These are phyloP conservation scores for Mitragyna speciosa DNA, from an alignment of 257 asterid genomes.

Conservation along the genomic window DNA sequence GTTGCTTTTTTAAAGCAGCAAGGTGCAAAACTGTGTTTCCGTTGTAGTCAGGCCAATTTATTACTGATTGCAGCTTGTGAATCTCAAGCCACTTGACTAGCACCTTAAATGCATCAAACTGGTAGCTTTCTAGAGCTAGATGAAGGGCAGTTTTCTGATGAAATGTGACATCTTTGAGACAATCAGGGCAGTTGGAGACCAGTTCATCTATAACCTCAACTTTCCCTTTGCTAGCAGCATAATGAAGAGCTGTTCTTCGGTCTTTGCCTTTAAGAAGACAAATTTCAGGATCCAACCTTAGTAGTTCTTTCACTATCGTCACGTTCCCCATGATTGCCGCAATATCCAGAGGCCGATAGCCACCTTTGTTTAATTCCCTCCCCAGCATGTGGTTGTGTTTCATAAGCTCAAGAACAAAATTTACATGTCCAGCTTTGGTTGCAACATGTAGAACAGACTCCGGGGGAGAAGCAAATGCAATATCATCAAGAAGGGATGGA, in stretches of 20 bases:
- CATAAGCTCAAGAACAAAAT: constrained; percentile 4
- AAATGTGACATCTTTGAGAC: constrained; percentile 27
- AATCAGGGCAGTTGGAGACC: constrained; percentile 8
- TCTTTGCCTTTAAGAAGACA: constrained; percentile 12
- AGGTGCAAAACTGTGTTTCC: constrained; percentile 57
- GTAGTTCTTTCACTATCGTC: too few species aligned
- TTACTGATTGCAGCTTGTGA: neutral
- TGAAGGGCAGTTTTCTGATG: constrained; percentile 38
- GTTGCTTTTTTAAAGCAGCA: constrained; percentile 33
- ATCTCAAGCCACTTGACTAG: constrained; percentile 27
- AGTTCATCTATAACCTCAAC: neutral
- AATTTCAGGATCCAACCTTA: constrained; percentile 3
- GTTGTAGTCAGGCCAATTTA: neutral
- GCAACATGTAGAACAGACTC: constrained; percentile 9
- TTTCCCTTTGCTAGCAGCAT: constrained; percentile 6
- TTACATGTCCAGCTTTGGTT: neutral
- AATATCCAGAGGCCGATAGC: too few species aligned
- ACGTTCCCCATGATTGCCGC: too few species aligned
- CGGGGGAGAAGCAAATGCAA: neutral
- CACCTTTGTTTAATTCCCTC: too few species aligned
- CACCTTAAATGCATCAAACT: constrained; percentile 26
- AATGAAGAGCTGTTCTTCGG: constrained; percentile 8
- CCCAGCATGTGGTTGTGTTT: too few species aligned
- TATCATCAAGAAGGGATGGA: neutral
- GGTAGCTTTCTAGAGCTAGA: constrained; percentile 32